Conservation (phyloP, 2,329 filamentous ascomycete species). For the Akanthomyces lecanii region DNA sequence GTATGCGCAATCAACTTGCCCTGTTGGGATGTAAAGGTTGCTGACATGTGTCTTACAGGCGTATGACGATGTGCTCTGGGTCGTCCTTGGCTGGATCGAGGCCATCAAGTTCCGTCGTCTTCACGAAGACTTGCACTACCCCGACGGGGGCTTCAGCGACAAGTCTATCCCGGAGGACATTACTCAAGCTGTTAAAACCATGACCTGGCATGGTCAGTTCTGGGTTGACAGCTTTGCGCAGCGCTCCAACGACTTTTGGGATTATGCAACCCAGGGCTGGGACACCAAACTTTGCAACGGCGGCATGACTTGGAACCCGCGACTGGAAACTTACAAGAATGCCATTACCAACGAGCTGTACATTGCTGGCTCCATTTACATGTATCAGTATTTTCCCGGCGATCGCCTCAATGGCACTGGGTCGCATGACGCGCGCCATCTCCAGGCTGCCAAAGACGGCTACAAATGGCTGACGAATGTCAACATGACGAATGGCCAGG, state of each 20-base stretch:
- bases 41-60: slow-evolving; percentile 48
- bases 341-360: slow-evolving; percentile 92
- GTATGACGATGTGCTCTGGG: slow-evolving; percentile 94
- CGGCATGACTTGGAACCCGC: slow-evolving; percentile 88
- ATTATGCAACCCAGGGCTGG: slow-evolving; percentile 75
- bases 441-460: slow-evolving; percentile 68
- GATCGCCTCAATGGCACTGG: slow-evolving; percentile 72
- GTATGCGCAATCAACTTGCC: slow-evolving; percentile 22
- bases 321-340: slow-evolving; percentile 82
- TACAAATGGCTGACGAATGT: slow-evolving; percentile 77
- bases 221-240: slow-evolving; percentile 77
- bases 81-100: slow-evolving; percentile 87
- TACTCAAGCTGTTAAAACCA: slow-evolving; percentile 33
- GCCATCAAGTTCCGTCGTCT: slow-evolving; percentile 68
- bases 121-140: slow-evolving; percentile 63
- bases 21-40: not conserved
- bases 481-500: slow-evolving; percentile 73
- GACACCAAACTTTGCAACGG: slow-evolving; percentile 75
- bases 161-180: slow-evolving; percentile 24
- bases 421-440: slow-evolving; percentile 56
- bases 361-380: slow-evolving; percentile 76
- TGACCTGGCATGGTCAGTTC: slow-evolving; percentile 70
- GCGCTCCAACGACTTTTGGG: slow-evolving; percentile 80
- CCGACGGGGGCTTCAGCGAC: slow-evolving; percentile 21
- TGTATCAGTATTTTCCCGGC: slow-evolving; percentile 87